These are phyloP conservation scores for Exutisphaerella laricina DNA, from an alignment of 2,329 filamentous ascomycete species.

Conservation along the genomic window DNA sequence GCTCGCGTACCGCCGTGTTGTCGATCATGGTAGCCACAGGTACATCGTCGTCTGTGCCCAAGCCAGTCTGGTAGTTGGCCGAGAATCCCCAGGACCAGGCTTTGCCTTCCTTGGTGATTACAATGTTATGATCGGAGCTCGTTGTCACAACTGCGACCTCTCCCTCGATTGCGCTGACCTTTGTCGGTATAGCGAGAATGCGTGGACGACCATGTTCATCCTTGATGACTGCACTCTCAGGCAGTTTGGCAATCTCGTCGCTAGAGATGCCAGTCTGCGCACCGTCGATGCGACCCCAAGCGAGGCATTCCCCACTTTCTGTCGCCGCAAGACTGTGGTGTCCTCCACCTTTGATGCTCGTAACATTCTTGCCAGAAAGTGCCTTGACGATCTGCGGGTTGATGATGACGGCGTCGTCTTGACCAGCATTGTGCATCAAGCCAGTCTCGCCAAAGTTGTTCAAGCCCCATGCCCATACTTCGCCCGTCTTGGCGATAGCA, in stretches of 20 bases:
- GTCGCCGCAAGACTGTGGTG: conserved; percentile 64
- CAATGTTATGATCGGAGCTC: conserved; percentile 68
- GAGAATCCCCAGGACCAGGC: conserved; percentile 78
- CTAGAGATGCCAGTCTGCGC: conserved; percentile 47
- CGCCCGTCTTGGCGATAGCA: conserved; percentile 61
- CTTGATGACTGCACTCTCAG: conserved; percentile 55
- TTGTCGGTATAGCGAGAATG: conserved; percentile 63
- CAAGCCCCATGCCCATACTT: conserved; percentile 75
- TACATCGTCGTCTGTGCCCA: conserved; percentile 73
- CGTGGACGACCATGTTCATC: conserved; percentile 59
- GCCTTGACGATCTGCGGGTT: conserved; percentile 62
- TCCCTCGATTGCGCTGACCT: conserved; percentile 52
- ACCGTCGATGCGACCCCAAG: conserved; percentile 57
- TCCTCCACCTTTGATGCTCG: conserved; percentile 62
- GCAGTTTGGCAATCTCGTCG: conserved; percentile 48
- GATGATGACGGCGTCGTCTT: conserved; percentile 66
- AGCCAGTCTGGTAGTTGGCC: conserved; percentile 73
- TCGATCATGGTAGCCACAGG: conserved; percentile 72
- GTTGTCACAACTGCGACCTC: conserved; percentile 36
- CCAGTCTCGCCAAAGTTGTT: conserved; percentile 85
- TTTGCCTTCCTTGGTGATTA: conserved; percentile 61
- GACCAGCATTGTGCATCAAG: conserved; percentile 56
- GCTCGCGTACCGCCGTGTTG: conserved; percentile 73
- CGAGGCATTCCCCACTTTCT: conserved; percentile 49
- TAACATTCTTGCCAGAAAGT: conserved; percentile 60